Percentiles rank a stretch among this genome's conserved stretches.
Conservation (phyloP, 306 rosid species). For the Castanea crenata region DNA sequence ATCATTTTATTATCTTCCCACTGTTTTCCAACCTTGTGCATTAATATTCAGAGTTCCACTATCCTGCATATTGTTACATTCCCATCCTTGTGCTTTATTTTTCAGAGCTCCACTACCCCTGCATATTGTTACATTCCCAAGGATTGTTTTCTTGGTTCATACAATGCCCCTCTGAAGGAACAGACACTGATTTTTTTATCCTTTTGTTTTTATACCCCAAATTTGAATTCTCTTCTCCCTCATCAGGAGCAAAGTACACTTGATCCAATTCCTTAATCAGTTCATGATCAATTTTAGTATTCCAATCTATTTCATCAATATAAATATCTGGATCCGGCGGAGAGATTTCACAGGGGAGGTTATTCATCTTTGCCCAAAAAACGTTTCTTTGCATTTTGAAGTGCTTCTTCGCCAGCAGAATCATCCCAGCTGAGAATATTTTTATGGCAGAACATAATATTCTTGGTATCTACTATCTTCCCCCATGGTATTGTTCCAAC, state of each 20-base stretch:
- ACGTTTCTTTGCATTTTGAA: slow-evolving; percentile 60
- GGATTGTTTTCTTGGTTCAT: slow-evolving; percentile 25
- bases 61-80: slow-evolving; percentile 24
- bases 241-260: slow-evolving; percentile 44
- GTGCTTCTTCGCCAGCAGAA: slow-evolving; percentile 72
- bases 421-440: slow-evolving; percentile 67
- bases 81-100: slow-evolving; percentile 31
- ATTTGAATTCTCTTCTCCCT: slow-evolving; percentile 31
- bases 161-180: slow-evolving; percentile 21
- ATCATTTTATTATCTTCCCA: slow-evolving; percentile 21
- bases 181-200: slow-evolving; percentile 30
- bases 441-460: slow-evolving; percentile 35
- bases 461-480: slow-evolving; percentile 65
- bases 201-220: slow-evolving; percentile 37
- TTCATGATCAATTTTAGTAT: slow-evolving; percentile 54
- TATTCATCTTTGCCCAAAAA: slow-evolving; percentile 68
- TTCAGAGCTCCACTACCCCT: slow-evolving; percentile 10
- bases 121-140: slow-evolving; percentile 38
- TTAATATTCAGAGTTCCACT: slow-evolving; percentile 15
- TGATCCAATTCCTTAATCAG: slow-evolving; percentile 61
- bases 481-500: slow-evolving; percentile 75
- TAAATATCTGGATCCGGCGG: slow-evolving; percentile 57
- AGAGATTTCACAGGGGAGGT: slow-evolving; percentile 35
- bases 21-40: slow-evolving; percentile 29
- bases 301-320: slow-evolving; percentile 70